Base-by-base conservation (phyloP, 345 rosid species). In the Kandelia obovata region DNA sequence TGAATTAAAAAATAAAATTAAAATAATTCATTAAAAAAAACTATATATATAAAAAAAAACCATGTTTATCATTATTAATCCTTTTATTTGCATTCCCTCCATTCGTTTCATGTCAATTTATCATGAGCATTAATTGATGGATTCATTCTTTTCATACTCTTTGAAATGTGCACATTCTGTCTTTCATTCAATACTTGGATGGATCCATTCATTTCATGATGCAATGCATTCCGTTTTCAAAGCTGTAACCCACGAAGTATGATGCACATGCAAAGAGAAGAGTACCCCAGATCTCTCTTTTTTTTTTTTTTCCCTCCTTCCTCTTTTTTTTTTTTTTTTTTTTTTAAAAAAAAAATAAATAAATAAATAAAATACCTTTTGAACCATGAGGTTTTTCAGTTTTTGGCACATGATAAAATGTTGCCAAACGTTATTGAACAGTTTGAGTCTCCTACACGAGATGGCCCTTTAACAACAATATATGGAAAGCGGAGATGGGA, bases 401-500 rank as follows among this genome's bases (percentile, higher is more conserved):
- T 62, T 70, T 69, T 46, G 57, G 71, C 78, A 72, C 80, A 3
- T 75, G 80, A 71, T 23, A 37, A 32, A 53, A 64, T 31, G 28
- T 28, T 47, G 26, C 51, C 13, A 43, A 43, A 52, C 61, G n/a
- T 57, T 46, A 30, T 56, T 25, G 11, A 47, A 6, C 53, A 67
- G 34, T 62, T 73, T 25, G 13, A 25, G 82, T 71, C 75, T 75
- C 79, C 83, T 62, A 25, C 69, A 82, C 81, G 88, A 58, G 72
- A 67, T 72, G 23, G 27, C 61, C 62, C 73, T 67, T 28, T 23
- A 69, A 67, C 73, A 69, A 67, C 73, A 0, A 60, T 21, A 39
- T 20, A 25, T 27, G 32, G 15, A 53, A 34, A 51, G 30, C 2
- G 26, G 27, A 4, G 21, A 47, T 2, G 49, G 19, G 13, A 19